phyloP scores from a whole-genome alignment of 2,329 filamentous ascomycete species.

The Colletotrichum scovillei region DNA sequence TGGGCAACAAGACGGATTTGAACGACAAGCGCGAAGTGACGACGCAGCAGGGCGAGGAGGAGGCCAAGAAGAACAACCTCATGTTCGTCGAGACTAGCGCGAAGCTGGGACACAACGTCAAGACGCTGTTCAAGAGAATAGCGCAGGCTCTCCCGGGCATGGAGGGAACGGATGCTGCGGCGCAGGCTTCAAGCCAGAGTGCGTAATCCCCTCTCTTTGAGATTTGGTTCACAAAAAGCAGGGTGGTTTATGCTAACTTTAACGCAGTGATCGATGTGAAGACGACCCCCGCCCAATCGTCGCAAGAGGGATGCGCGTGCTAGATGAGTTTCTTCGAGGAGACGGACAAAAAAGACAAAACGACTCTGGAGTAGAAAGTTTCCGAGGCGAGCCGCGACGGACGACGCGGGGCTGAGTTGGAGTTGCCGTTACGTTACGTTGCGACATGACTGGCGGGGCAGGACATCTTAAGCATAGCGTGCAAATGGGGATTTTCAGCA shows the following conservation, averaged over 20 bases:
- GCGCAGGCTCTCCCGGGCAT: constrained; percentile 97
- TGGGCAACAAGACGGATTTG: constrained; percentile 99
- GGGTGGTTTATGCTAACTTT: constrained; percentile 32
- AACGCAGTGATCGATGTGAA: constrained; percentile 89
- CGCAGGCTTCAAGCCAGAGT: constrained; percentile 82
- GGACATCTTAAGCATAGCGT: constrained; percentile 46
- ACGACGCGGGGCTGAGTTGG: constrained; percentile 20
- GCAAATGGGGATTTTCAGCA: constrained; percentile 39
- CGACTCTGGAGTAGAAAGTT: constrained; percentile 7
- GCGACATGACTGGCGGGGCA: constrained; percentile 33
- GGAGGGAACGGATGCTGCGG: constrained; percentile 88
- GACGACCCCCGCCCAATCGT: constrained; percentile 76
- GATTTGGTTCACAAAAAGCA: not conserved
- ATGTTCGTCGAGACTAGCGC: constrained; percentile 99
- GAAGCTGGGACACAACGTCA: constrained; percentile 98
- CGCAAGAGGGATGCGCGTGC: constrained; percentile 80
- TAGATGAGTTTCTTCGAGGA: constrained; percentile 45
- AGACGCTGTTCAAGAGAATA: constrained; percentile 97
- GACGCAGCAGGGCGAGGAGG: constrained; percentile 94
- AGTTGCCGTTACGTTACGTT: constrained; percentile 32
- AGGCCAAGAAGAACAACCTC: constrained; percentile 96
- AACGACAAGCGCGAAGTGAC: constrained; percentile 99
- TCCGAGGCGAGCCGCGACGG: constrained; percentile 34
- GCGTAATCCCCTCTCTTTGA: constrained; percentile 50
- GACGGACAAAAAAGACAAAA: not conserved